Base-by-base conservation (phyloP, 192 early-diverging fungal genomes). In the Gorgonomyces haynaldii region DNA sequence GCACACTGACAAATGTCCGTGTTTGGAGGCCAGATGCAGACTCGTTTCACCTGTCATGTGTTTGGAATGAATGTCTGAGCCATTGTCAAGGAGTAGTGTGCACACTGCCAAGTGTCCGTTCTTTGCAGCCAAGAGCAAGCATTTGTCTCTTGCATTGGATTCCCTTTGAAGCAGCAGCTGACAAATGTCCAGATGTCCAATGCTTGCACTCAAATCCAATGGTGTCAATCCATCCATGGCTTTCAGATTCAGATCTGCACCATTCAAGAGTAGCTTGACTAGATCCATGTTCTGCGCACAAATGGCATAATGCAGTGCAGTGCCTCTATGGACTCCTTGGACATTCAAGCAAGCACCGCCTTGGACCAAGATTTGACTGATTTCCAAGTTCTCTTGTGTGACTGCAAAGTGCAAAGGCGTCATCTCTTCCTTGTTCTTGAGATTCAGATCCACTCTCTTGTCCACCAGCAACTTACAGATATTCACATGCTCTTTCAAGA, bases 111-210 rank as follows among this genome's bases (percentile, higher is more conserved):
- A 48, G 43, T 78, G 65, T 0, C 84, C 85, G 16, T 66, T 60
- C 2, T 76, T 67, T 20, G 70, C 69, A 23, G 84, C 81, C 53
- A 88, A 86, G 61, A 86, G 88, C 23, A 91, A 69, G n/a, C n/a
- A n/a, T n/a, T n/a, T n/a, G n/a, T n/a, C n/a, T n/a, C n/a, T n/a
- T n/a, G n/a, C n/a, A n/a, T n/a, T n/a, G n/a, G n/a, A n/a, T n/a
- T n/a, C n/a, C n/a, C n/a, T n/a, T n/a, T n/a, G n/a, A n/a, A n/a
- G n/a, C n/a, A n/a, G n/a, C n/a, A n/a, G n/a, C n/a, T n/a, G n/a
- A n/a, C n/a, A n/a, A n/a, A n/a, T n/a, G n/a, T n/a, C n/a, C n/a
- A n/a, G n/a, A n/a, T n/a, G n/a, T n/a, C n/a, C n/a, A n/a, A n/a
- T n/a, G n/a, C n/a, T n/a, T n/a, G n/a, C n/a, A n/a, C n/a, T n/a